A percentile compares a stretch with the other conserved stretches of the same genome.
Conservation (phyloP, 169 alveolate genomes). For the Besnoitia besnoiti region DNA sequence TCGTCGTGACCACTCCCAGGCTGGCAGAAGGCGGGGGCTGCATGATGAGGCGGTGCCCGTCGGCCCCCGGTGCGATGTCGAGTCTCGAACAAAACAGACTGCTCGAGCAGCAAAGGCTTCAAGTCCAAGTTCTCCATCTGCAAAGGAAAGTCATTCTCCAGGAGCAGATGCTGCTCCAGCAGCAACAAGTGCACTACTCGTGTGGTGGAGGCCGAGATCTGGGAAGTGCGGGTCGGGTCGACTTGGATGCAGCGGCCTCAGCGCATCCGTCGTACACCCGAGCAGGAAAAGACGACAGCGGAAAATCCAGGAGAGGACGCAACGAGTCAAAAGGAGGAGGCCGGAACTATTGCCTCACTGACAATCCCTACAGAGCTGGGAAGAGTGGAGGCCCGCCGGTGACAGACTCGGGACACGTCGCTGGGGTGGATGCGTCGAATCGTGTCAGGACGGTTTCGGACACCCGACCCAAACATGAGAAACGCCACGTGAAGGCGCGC, state of each 20-base stretch:
- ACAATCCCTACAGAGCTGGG: neutral
- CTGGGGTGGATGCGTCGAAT: neutral
- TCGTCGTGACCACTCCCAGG: neutral
- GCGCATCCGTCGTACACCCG: neutral
- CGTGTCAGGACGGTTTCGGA: neutral
- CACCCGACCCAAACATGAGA: neutral
- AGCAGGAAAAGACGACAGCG: neutral
- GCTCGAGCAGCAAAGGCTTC: neutral
- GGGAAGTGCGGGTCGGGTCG: neutral
- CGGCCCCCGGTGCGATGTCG: neutral
- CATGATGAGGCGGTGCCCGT: neutral
- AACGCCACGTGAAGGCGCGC: neutral
- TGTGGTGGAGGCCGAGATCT: neutral
- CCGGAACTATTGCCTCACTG: neutral
- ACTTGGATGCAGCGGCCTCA: neutral
- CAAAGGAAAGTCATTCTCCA: neutral
- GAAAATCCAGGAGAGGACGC: neutral
- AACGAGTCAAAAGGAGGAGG: neutral
- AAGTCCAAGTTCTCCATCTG: constrained; percentile 9
- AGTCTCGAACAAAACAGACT: neutral
- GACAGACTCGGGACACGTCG: neutral
- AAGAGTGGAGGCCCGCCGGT: neutral
- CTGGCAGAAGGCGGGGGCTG: neutral
- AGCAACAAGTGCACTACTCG: neutral
- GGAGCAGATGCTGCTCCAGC: constrained; percentile 34